Base-by-base conservation (phyloP, 2,329 filamentous ascomycete genomes). In the Thermothelomyces thermophilus region DNA sequence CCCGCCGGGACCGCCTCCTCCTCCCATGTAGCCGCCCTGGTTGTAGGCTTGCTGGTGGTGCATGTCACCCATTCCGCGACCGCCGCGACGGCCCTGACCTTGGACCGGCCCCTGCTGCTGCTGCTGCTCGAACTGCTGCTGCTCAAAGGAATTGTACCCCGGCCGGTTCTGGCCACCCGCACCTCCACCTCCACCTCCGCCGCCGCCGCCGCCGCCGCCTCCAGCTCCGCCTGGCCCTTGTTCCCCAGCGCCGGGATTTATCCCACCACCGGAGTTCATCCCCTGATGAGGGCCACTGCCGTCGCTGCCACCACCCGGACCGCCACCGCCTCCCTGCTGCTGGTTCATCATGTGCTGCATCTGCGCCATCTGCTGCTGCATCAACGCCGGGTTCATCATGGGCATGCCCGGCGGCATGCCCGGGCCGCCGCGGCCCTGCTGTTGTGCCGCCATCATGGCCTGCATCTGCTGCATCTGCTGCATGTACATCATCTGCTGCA, bases 401-500 rank as follows among this genome's bases (percentile, higher is more conserved):
- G 60, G 66, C 16, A 76, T 74, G 41, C 37, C 34, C 10, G 60
- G 66, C n/a, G 62, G 68, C 69, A 68, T 74, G 6, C 33, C 33
- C 13, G 7, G 7, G 47, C 55, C 59, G 17, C 58, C 58, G 19
- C 62, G 53, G 3, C 51, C 57, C 58, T 53, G 52, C 56, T 64
- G 54, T 56, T 62, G 63, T 55, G 63, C 66, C 20, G 66, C 65
- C 68, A 71, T 70, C 62, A 70, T 67, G 56, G 70, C 72, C 58
- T 70, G 55, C 55, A 58, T 55, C 43, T 60, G 55, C 43, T 61
- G 59, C 76, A 84, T 81, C 57, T 79, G 69, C 59, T 79, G 78
- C 79, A 84, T 84, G 63, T 84, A 80, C 62, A 86, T 83, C 81
- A 89, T 86, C 41, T 87, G 83, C 71, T 84, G 77, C 82, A 86